Evolutionary conservation across 129 eudicot genomes (phyloP).

Genomic region (Saposhnikovia divaricata): DNA sequence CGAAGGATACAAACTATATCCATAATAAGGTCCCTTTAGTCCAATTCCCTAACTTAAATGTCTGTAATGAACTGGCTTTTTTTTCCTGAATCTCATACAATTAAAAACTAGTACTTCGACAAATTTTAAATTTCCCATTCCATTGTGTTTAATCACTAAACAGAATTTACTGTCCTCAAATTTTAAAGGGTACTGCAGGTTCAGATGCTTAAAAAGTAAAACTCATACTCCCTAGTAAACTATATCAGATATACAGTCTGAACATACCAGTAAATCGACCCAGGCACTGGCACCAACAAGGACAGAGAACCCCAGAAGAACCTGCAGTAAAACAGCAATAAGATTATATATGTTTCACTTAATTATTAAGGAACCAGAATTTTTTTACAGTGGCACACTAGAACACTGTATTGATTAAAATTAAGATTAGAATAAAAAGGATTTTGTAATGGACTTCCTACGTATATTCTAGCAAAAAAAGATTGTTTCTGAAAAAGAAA

Average conservation of each 20-base stretch:
- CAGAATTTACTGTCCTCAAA: neutral
- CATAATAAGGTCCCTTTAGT: neutral
- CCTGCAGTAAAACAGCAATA: constrained; percentile 39
- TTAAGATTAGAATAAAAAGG: neutral
- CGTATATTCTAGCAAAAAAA: neutral
- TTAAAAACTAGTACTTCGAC: too few species aligned
- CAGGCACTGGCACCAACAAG: constrained; percentile 99
- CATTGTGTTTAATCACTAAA: neutral
- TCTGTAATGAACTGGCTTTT: neutral
- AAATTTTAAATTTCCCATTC: neutral
- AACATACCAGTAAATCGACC: constrained; percentile 87
- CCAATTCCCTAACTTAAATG: neutral
- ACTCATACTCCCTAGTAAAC: neutral
- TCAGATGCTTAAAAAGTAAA: neutral
- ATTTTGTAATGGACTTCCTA: neutral
- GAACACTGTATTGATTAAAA: neutral
- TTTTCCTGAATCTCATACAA: neutral
- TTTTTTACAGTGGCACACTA: neutral
- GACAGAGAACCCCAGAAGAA: constrained; percentile 87
- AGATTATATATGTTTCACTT: constrained; percentile 1
- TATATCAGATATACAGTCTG: neutral
- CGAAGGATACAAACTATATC: neutral
- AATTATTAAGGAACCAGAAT: neutral
- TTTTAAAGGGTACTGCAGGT: neutral
- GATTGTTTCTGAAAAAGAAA: neutral